Conservation (phyloP, 1,284 basidiomycete genomes). For the Trichosporon asahii region DNA sequence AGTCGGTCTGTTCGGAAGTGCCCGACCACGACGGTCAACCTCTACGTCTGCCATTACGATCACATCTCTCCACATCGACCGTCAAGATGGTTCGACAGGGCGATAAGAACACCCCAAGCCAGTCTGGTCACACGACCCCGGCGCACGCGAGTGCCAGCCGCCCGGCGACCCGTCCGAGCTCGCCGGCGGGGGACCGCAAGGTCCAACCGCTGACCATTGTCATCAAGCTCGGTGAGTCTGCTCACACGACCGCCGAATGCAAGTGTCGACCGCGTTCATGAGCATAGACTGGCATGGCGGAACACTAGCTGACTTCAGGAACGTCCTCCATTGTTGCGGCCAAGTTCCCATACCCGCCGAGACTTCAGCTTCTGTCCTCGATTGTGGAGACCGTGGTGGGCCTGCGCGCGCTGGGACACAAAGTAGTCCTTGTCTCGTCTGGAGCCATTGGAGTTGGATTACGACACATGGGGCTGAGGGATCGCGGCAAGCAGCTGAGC, state of each 20-base stretch:
- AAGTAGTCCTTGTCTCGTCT: constrained; percentile 90
- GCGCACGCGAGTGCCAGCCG: not conserved
- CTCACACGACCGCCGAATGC: no score
- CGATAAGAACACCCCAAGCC: not conserved
- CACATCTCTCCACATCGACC: not conserved
- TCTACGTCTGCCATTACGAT: not conserved
- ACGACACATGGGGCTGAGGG: constrained; percentile 80
- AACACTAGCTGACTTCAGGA: constrained; percentile 55
- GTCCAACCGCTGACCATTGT: constrained; percentile 61
- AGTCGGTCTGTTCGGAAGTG: constrained; percentile 3
- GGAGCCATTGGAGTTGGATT: constrained; percentile 95
- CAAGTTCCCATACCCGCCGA: constrained; percentile 74
- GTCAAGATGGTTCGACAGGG: not conserved
- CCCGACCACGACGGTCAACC: not conserved
- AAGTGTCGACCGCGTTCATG: no score
- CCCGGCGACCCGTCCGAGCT: constrained; percentile 1
- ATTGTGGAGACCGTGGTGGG: constrained; percentile 86
- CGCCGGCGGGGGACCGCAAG: not conserved
- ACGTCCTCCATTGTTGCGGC: constrained; percentile 93
- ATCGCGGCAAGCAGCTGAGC: constrained; percentile 75
- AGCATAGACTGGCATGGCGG: no score
- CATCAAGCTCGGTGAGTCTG: constrained; percentile 71
- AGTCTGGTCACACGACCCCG: constrained; percentile 3
- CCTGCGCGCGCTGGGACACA: constrained; percentile 77
- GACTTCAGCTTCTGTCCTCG: constrained; percentile 83